Percentiles rank a stretch among this genome's conserved stretches.
Conservation (phyloP, 129 eudicot genomes). For the Chrysanthemum seticuspe region DNA sequence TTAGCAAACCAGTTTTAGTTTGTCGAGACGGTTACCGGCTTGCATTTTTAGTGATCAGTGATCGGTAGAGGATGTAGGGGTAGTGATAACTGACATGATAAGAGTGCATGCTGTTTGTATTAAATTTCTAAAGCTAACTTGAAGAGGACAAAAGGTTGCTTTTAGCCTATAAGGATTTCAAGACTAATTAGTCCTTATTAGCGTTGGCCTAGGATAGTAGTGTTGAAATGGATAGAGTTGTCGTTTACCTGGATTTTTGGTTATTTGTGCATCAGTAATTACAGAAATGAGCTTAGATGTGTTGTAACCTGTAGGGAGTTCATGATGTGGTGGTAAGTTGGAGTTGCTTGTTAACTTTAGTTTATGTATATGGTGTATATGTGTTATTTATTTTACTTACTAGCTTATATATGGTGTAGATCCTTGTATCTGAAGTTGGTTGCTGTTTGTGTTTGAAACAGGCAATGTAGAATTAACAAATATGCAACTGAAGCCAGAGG, state of each 20-base stretch:
- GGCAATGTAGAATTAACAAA: slow-evolving; percentile 95
- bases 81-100: slow-evolving; percentile 17
- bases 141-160: background rate
- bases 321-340: slow-evolving; percentile 9
- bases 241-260: too few relatives aligned
- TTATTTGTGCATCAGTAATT: too few relatives aligned
- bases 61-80: slow-evolving; percentile 3
- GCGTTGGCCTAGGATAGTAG: slow-evolving; percentile 14
- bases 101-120: slow-evolving; percentile 12
- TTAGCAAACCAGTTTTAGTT: slow-evolving; percentile 3
- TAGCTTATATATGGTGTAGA: slow-evolving; percentile 10
- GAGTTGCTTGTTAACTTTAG: background rate
- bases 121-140: background rate
- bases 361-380: background rate
- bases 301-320: too few relatives aligned
- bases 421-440: slow-evolving; percentile 13
- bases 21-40: background rate
- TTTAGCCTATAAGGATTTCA: background rate
- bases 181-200: background rate
- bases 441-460: slow-evolving; percentile 33
- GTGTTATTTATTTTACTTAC: background rate
- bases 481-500: slow-evolving; percentile 99
- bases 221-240: slow-evolving; percentile 5
- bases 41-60: too few relatives aligned
- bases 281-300: too few relatives aligned